Conservation (phyloP, 352 stramenopile genomes). For the Peronospora farinosa region DNA sequence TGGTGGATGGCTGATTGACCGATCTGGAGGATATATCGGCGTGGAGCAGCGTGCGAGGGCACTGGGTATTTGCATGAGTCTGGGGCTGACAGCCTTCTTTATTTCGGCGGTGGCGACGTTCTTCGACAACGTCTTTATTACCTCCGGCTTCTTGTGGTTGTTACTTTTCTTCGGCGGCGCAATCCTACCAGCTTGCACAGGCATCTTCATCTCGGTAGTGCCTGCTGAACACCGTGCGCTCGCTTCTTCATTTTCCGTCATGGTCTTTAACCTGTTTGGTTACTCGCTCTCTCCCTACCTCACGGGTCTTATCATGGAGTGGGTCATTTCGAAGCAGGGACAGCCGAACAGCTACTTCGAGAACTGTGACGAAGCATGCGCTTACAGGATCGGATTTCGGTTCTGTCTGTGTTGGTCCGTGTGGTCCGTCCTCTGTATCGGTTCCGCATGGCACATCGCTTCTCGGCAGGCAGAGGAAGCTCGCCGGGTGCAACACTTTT, state of each 20-base stretch:
- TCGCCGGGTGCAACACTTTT: conserved; percentile 53
- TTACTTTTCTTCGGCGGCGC: conserved; percentile 79
- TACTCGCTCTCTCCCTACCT: conserved; percentile 76
- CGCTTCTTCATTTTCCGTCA: conserved; percentile 74
- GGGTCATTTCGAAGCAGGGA: conserved; percentile 57
- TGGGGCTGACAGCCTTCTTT: conserved; percentile 58
- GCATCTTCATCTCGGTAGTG: conserved; percentile 83
- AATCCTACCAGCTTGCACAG: conserved; percentile 73
- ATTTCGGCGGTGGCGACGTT: conserved; percentile 72
- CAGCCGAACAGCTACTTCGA: conserved; percentile 62
- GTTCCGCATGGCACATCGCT: conserved; percentile 46
- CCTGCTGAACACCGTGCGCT: conserved; percentile 64
- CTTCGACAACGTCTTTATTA: conserved; percentile 73
- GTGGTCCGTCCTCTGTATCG: conserved; percentile 71
- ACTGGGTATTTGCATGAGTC: conserved; percentile 69
- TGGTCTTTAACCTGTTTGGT: conserved; percentile 79
- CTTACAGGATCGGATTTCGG: conserved; percentile 72
- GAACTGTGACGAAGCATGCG: conserved; percentile 70
- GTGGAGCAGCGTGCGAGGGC: conserved; percentile 66
- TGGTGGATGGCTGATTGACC: conserved; percentile 73
- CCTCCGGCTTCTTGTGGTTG: conserved; percentile 66
- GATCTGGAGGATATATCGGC: conserved; percentile 71
- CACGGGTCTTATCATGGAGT: conserved; percentile 77
- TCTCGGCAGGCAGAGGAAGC: conserved; percentile 49
- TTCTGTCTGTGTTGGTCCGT: conserved; percentile 80